Percentiles rank a stretch among this genome's conserved stretches.
phyloP scores from a whole-genome alignment of 192 early-diverging fungal genomes.

The Umbelopsis sp. region DNA sequence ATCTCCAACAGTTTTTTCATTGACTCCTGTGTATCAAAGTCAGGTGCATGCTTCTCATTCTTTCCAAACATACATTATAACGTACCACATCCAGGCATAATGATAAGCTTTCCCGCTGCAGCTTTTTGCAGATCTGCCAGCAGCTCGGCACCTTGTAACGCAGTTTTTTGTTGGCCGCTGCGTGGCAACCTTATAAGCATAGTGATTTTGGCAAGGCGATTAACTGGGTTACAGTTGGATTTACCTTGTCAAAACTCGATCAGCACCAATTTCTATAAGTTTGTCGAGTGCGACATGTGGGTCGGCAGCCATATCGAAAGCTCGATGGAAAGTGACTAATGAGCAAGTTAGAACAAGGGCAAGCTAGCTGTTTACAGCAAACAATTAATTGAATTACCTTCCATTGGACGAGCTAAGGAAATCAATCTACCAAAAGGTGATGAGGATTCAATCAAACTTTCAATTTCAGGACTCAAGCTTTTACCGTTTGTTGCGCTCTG shows the following conservation, averaged over 20 bases:
- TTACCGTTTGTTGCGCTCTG: constrained; percentile 28
- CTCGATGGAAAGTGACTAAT: constrained; percentile 71
- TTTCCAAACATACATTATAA: not conserved
- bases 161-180: constrained; percentile 60
- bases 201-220: not conserved
- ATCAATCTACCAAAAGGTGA: not conserved
- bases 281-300: constrained; percentile 60
- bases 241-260: constrained; percentile 64
- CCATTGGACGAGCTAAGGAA: not conserved
- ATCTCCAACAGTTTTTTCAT: constrained; percentile 51
- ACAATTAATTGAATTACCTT: not conserved
- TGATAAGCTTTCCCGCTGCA: constrained; percentile 49
- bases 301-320: constrained; percentile 67
- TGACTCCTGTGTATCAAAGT: constrained; percentile 45
- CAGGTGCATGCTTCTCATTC: not conserved
- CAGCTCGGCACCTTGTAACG: constrained; percentile 56
- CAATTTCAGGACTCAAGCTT: not conserved
- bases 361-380: no score
- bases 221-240: not conserved
- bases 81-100: constrained; percentile 64
- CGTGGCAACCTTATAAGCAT: not conserved
- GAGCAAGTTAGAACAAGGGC: no score
- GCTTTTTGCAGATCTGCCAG: constrained; percentile 46
- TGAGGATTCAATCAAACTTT: not conserved
- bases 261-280: constrained; percentile 58